Evolutionary conservation across 2,329 filamentous ascomycete species (phyloP).

Genomic region (Fusarium graminum): DNA sequence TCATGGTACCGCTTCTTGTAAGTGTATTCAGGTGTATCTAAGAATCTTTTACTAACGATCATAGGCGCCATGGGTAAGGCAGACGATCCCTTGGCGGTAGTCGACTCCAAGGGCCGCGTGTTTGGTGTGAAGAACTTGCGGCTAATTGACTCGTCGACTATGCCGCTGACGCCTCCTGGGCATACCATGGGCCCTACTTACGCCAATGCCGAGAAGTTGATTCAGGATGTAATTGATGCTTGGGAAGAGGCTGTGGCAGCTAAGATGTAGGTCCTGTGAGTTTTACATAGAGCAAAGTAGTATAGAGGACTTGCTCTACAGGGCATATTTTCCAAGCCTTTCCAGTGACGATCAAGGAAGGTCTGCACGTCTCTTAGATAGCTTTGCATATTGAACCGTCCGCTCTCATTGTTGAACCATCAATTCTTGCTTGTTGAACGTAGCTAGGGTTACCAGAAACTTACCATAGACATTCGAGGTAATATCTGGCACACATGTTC

Average conservation of each 20-base stretch:
- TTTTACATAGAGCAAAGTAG: neutral
- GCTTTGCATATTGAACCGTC: too few relatives aligned
- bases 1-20: slow-evolving; percentile 8
- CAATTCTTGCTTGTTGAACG: too few relatives aligned
- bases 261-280: neutral
- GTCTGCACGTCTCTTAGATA: too few relatives aligned
- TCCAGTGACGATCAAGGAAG: too few relatives aligned
- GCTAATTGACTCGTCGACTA: slow-evolving; percentile 3
- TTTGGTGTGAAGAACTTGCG: neutral
- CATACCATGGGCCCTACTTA: slow-evolving; percentile 11
- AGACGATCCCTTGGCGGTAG: slow-evolving; percentile 1
- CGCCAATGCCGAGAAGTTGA: slow-evolving; percentile 8
- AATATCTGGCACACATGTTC: too few relatives aligned
- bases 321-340: too few relatives aligned
- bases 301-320: neutral
- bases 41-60: neutral
- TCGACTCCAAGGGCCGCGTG: slow-evolving; percentile 2
- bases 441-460: too few relatives aligned
- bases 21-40: neutral
- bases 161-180: slow-evolving; percentile 7
- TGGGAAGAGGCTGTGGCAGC: neutral
- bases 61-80: slow-evolving; percentile 1
- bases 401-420: too few relatives aligned
- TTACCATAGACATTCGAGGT: too few relatives aligned
- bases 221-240: slow-evolving; percentile 1